Percentiles rank a stretch among this genome's conserved stretches.
Conservation (phyloP, 1,139 yeast genomes). For the Geotrichum bryndzae region DNA sequence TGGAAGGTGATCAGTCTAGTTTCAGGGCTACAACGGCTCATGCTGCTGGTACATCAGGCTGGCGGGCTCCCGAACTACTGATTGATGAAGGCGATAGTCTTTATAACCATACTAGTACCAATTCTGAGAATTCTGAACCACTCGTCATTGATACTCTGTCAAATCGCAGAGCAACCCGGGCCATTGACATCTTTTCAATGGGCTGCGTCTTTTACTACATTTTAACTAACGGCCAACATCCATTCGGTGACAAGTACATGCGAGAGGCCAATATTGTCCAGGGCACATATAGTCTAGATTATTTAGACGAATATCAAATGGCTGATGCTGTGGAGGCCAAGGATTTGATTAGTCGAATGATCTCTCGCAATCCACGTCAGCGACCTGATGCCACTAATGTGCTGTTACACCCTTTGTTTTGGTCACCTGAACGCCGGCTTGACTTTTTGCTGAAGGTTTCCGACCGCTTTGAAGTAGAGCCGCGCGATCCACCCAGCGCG, state of each 20-base stretch:
- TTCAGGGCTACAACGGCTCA: conserved; percentile 88
- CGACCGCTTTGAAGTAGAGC: conserved; percentile 84
- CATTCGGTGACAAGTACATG: conserved; percentile 83
- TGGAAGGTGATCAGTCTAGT: conserved; percentile 88
- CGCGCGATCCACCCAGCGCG: conserved; percentile 78
- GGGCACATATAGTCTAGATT: conserved; percentile 55
- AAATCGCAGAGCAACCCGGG: conserved; percentile 69
- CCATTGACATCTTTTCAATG: conserved; percentile 87
- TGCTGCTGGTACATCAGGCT: conserved; percentile 96
- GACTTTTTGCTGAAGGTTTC: conserved; percentile 82
- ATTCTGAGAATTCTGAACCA: conserved; percentile 26
- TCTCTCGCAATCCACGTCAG: conserved; percentile 53
- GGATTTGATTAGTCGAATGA: conserved; percentile 69
- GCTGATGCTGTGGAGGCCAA: conserved; percentile 56
- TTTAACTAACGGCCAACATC: conserved; percentile 80
- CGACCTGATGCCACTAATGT: conserved; percentile 70
- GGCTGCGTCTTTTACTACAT: conserved; percentile 94
- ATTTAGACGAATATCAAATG: conserved; percentile 37
- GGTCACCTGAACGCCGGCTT: conserved; percentile 69
- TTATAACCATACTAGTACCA: conserved; percentile 1
- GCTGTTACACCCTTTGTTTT: conserved; percentile 80
- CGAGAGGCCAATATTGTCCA: conserved; percentile 86
- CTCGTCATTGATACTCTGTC: conserved; percentile 37
- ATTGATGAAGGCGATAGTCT: conserved; percentile 22
- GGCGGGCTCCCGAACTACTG: conserved; percentile 94